Evolutionary conservation across 2,329 filamentous ascomycete species (phyloP).

Genomic region (Alternaria sp.): DNA sequence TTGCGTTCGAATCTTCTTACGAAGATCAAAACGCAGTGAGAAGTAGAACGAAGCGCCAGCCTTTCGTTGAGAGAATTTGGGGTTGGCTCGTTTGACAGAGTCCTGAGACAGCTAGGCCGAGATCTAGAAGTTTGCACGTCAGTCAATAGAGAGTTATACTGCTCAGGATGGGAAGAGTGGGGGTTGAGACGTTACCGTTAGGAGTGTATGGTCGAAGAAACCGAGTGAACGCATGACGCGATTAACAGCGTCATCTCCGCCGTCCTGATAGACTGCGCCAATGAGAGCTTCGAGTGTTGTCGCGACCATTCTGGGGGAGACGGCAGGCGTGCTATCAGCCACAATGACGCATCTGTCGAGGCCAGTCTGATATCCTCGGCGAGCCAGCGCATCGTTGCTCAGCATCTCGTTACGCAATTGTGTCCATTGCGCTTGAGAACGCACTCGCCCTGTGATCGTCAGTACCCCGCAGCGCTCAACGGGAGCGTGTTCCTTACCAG

Average conservation of each 20-base stretch:
- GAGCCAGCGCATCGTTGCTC: conserved; percentile 11
- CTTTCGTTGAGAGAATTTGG: not conserved
- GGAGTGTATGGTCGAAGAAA: conserved; percentile 14
- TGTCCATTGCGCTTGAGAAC: conserved; percentile 13
- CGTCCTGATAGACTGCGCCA: conserved; percentile 47
- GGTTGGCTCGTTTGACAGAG: not conserved
- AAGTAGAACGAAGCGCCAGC: not conserved
- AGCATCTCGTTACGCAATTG: conserved; percentile 7
- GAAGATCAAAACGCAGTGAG: not conserved
- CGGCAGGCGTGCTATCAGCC: not conserved
- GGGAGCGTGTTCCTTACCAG: conserved; percentile 7
- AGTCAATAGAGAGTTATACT: not conserved
- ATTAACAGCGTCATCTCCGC: conserved; percentile 17
- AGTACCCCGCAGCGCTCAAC: not conserved
- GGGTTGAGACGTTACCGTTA: conserved; percentile 6
- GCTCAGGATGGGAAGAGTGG: not conserved
- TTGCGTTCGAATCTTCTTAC: not conserved
- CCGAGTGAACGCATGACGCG: conserved; percentile 18
- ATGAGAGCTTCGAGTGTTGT: conserved; percentile 47
- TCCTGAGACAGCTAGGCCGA: not conserved
- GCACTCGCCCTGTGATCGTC: not conserved
- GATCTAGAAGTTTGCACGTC: conserved; percentile 12
- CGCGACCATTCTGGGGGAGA: conserved; percentile 34
- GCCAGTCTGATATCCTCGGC: not conserved
- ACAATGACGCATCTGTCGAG: conserved; percentile 16